Base-by-base conservation (phyloP, 495 filamentous ascomycete species). In the Platismatia glauca region DNA sequence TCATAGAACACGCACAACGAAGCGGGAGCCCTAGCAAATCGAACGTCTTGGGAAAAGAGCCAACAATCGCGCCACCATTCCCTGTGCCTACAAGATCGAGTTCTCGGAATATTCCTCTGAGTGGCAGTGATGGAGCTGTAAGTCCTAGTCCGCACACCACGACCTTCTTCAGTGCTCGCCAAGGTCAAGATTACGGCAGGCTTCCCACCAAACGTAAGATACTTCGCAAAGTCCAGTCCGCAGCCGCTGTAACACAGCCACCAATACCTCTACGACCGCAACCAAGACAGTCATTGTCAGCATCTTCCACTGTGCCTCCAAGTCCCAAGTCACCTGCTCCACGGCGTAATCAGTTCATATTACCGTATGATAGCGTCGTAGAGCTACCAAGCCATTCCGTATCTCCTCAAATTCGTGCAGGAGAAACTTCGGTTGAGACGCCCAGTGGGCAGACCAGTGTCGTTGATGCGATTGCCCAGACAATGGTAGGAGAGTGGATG, bases 401-500 rank as follows among this genome's bases (percentile, higher is more conserved):
- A 20, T 80, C 77, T 55, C 84, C 86, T 43, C 75, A 66, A 12
- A 65, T 69, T 16, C 52, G 34, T 37, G 52, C 38, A 33, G 67
- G 35, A 57, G 52, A 63, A 55, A 57, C 57, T 9, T 34, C 52
- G 35, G 74, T 80, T 53, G 82, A 76, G 3, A 86, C 84, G 66
- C 74, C 79, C 4, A 79, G 81, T 48, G 85, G 91, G 68, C 80
- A 87, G 34, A 87, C 87, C 0, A 88, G 84, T 62, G 94, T 97
- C 34, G 91, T 97, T n/a, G 93, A 97, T 76, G 90, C 94, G 18
- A 97, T 98, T 74, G 91, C 94, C 5, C 90, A 95, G 68, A 96
- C 94, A 7, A 98, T 97, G 94, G 90, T 97, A 53, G 94, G 94
- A 38, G 94, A 97, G 70, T 98, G 94, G 94, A 97, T 98, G 94